A percentile compares a stretch with the other conserved stretches of the same genome.
Evolutionary conservation across 768 basidiomycete species (phyloP).

Genomic region (Termitomyces titanicus): DNA sequence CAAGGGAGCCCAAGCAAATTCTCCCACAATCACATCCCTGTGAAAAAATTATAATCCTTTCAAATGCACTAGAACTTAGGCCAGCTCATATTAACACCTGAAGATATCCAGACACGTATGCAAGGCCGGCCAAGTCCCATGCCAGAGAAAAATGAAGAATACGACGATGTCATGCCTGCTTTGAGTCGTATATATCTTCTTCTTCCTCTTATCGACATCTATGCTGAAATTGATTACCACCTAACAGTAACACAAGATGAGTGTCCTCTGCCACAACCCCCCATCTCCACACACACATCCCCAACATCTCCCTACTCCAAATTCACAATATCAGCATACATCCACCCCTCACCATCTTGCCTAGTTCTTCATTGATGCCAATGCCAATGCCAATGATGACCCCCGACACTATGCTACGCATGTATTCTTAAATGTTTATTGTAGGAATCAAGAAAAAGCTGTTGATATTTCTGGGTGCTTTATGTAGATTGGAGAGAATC

Average conservation of each 20-base stretch:
- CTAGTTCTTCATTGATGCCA: too few relatives aligned
- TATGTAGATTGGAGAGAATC: too few relatives aligned
- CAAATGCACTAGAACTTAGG: constrained; percentile 36
- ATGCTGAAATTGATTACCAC: constrained; percentile 10
- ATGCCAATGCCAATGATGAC: constrained; percentile 34
- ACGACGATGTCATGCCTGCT: constrained; percentile 67
- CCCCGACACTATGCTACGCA: constrained; percentile 76
- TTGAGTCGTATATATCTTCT: constrained; percentile 48
- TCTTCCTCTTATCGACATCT: background rate
- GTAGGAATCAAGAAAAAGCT: too few relatives aligned
- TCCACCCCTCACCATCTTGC: too few relatives aligned
- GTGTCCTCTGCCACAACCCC: constrained; percentile 31
- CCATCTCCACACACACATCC: constrained; percentile 25
- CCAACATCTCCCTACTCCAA: background rate
- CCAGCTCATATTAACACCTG: constrained; percentile 45
- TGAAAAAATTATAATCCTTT: too few relatives aligned
- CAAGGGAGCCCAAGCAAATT: too few relatives aligned
- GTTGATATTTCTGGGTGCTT: too few relatives aligned
- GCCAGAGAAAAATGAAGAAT: constrained; percentile 22
- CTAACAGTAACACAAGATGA: constrained; percentile 33
- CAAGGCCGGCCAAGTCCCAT: constrained; percentile 18
- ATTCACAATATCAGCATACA: constrained; percentile 6
- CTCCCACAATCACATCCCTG: too few relatives aligned
- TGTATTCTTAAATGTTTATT: too few relatives aligned
- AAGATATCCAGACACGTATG: constrained; percentile 59